Conservation (phyloP, 2,329 filamentous ascomycete genomes). For the Alternaria viburni region DNA sequence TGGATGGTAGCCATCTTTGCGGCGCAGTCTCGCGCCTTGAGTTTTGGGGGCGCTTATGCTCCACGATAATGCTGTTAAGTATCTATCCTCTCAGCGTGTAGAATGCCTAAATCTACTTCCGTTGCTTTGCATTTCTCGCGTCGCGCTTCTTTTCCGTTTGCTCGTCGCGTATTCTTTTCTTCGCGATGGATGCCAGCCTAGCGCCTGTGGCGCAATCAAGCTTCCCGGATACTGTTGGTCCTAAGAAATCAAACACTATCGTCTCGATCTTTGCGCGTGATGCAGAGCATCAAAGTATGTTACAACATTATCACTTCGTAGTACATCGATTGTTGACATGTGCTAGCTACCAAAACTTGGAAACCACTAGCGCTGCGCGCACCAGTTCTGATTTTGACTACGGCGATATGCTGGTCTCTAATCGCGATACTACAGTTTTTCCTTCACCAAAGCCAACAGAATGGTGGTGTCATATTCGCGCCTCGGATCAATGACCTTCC, state of each 20-base stretch:
- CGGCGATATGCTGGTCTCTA: no score
- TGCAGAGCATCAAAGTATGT: background rate
- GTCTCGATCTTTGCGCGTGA: background rate
- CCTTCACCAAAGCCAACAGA: no score
- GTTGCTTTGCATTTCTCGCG: background rate
- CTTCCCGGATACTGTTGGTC: background rate
- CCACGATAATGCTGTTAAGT: constrained; percentile 1
- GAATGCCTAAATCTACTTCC: background rate
- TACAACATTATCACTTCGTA: no score
- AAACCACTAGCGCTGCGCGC: no score
- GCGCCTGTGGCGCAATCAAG: background rate
- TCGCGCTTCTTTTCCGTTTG: background rate
- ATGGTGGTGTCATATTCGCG: no score
- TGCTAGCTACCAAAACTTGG: no score
- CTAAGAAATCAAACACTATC: background rate
- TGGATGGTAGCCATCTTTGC: background rate
- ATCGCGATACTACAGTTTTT: no score
- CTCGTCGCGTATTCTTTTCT: background rate
- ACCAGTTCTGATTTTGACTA: no score
- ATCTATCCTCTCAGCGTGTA: constrained; percentile 8
- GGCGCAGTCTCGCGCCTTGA: constrained; percentile 11
- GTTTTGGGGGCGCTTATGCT: constrained; percentile 12
- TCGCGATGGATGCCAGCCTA: background rate
- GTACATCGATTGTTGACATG: no score
- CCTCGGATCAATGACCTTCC: no score